Conservation (phyloP, 306 rosid genomes). For the Prunus padus region DNA sequence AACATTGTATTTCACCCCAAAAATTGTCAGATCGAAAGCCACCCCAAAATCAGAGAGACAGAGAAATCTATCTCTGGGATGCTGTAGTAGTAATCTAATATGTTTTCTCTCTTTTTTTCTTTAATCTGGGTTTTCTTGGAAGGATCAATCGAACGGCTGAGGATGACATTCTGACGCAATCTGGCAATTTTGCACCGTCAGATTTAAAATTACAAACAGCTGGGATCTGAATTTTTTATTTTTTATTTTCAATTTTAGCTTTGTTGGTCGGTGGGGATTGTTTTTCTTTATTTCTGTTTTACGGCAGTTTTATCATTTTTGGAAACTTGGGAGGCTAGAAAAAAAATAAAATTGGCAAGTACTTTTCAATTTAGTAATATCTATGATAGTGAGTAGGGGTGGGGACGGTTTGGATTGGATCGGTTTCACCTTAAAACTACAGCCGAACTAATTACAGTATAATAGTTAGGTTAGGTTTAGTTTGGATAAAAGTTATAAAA, state of each 20-base stretch:
- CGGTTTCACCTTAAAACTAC: no score
- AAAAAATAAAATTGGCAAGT: no score
- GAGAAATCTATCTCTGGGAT: conserved; percentile 6
- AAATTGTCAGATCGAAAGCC: conserved; percentile 36
- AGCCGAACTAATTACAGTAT: no score
- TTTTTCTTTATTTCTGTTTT: not conserved
- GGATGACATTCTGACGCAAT: not conserved
- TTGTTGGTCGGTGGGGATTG: not conserved
- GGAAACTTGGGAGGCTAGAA: no score
- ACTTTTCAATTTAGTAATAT: not conserved
- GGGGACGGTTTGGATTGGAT: no score
- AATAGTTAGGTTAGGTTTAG: no score
- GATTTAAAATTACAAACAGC: not conserved
- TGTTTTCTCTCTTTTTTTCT: not conserved
- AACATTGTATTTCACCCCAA: conserved; percentile 44
- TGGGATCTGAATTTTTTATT: not conserved
- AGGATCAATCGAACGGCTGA: conserved; percentile 3
- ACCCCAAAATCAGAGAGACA: conserved; percentile 24
- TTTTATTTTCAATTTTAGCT: not conserved
- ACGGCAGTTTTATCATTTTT: no score
- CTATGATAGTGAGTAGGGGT: no score
- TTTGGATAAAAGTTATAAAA: no score
- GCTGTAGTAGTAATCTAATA: not conserved
- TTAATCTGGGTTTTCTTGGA: not conserved
- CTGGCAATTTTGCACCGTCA: not conserved